Evolutionary conservation across 2,329 filamentous ascomycete species (phyloP).

Genomic region (Ceratocystis huliohia): DNA sequence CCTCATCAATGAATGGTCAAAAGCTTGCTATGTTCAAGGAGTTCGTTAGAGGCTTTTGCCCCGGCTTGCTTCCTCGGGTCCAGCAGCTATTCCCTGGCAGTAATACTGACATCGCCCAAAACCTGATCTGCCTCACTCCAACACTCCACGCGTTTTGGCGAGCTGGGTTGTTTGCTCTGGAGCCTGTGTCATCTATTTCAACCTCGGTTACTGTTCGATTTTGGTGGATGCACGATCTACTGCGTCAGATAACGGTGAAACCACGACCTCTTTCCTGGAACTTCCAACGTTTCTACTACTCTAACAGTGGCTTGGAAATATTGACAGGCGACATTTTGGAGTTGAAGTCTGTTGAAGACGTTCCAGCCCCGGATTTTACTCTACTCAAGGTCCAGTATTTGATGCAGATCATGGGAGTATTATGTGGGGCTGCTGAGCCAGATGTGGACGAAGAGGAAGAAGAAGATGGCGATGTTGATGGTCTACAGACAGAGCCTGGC

Average conservation of each 20-base stretch:
- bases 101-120: too few species aligned
- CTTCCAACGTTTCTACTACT: too few species aligned
- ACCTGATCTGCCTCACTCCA: too few species aligned
- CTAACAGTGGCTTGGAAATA: too few species aligned
- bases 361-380: neutral
- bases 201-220: neutral
- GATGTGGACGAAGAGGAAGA: neutral
- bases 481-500: neutral
- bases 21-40: neutral
- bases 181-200: neutral
- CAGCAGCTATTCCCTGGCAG: too few species aligned
- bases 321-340: too few species aligned
- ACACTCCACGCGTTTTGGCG: too few species aligned
- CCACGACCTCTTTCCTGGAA: too few species aligned
- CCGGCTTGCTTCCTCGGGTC: neutral
- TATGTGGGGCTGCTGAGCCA: neutral
- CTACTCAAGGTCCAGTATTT: neutral
- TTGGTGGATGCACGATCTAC: neutral
- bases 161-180: neutral
- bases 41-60: neutral
- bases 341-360: too few species aligned
- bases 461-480: neutral
- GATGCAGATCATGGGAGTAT: neutral
- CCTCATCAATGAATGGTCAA: neutral
- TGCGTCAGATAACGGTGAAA: neutral